Evolutionary conservation across 768 basidiomycete genomes (phyloP), one percentile per base, ranked within the genome.

Genomic region (Hygrocybe coccinea): DNA sequence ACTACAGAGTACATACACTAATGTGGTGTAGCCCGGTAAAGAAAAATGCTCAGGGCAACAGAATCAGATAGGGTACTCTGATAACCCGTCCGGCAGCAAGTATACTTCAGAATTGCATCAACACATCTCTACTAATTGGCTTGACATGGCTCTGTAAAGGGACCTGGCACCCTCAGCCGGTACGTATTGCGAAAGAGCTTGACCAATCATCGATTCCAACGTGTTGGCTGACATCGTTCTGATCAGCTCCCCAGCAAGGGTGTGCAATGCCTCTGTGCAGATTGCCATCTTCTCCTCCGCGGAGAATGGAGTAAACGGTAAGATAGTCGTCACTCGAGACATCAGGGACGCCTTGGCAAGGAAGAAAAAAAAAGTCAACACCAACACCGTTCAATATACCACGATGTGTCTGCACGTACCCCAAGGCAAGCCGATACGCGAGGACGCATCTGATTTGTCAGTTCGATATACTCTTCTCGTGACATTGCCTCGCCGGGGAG

Each of bases 281-380:
- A 92, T 84, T 2, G 88, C 90, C 64, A 78, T 79, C 75, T 80
- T 85, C 71, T 92, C 90, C 37, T 83, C 82, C 52, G 70, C 55
- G 3, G 85, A 85, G 67, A 92, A 92, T 1, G 89, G 84, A 21
- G 91, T 83, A 65, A 92, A 92, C 0, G 90, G 90, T 35, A 92
- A 76, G 49, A 90, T 82, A 0, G 86, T 79, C 1, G 89, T 89
- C 47, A 92, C 85, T 47, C 90, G 82, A 56, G 90, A 92, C 56
- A 90, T 72, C 53, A 92, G 71, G 0, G 90, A 91, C 44, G 90
- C 79, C 71, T 72, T 29, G n/a, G n/a, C n/a, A 49, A 45, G n/a
- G n/a, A n/a, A n/a, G n/a, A n/a, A n/a, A n/a, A 38, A 52, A 47
- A 51, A 53, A 57, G 59, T 66, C 51, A 68, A n/a, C n/a, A n/a